Percentiles rank a stretch among this genome's conserved stretches.
Conservation (phyloP, 164 flowering plant genomes). For the Houttuynia cordata region DNA sequence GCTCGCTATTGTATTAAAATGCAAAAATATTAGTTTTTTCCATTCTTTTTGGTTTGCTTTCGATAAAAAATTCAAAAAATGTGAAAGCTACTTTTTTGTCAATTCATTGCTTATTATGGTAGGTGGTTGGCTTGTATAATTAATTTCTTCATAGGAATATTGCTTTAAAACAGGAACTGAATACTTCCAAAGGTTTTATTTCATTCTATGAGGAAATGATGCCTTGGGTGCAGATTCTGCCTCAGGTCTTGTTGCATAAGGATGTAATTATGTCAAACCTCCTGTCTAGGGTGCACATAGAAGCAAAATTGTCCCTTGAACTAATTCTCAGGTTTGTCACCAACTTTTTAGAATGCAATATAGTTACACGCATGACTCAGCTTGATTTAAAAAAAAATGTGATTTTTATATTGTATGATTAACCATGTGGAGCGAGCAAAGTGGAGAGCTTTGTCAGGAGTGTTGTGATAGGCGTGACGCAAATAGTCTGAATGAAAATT, state of each 20-base stretch:
- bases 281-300: constrained; percentile 48
- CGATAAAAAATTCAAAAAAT: no score
- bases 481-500: no score
- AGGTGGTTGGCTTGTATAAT: not conserved
- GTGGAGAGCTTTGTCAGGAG: no score
- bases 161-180: constrained; percentile 50
- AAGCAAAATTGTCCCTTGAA: constrained; percentile 74
- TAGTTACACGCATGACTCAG: not conserved
- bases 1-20: not conserved
- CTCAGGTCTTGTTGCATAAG: constrained; percentile 60
- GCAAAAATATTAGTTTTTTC: not conserved
- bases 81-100: no score
- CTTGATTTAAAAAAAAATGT: no score
- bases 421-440: no score
- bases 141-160: not conserved
- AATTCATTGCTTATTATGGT: no score
- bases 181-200: constrained; percentile 89
- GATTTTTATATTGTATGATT: not conserved
- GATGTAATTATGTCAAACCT: constrained; percentile 61
- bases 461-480: no score
- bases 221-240: constrained; percentile 72
- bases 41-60: no score
- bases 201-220: constrained; percentile 67
- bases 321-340: constrained; percentile 67
- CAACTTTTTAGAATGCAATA: not conserved